Evolutionary conservation across 306 rosid genomes (phyloP), one percentile per base, ranked within the genome.

Genomic region (Crotalaria pallida): DNA sequence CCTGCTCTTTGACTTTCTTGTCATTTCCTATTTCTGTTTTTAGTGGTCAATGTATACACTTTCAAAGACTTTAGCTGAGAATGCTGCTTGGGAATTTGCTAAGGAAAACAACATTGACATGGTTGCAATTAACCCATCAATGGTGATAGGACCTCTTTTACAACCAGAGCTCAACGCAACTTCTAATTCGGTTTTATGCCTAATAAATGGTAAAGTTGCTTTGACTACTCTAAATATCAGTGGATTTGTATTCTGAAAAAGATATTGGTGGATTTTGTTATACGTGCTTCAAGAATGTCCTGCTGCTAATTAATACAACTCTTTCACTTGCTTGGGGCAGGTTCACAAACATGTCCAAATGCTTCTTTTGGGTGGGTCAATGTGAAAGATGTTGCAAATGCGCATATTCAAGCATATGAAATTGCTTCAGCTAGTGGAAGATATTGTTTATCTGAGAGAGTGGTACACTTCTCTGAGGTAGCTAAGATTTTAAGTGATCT

Each of bases 371-470:
- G 91, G 60, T 92, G 88, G 96, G 72, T 89, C 19, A 51, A 88
- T 50, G 96, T 92, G 38, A 92, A 84, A 79, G 96, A 92, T 76
- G 98, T 88, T 58, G 93, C 92, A 24, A 65, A 79, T 1, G 96
- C 96, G 5, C 98, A 92, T 68, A 76, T 89, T 74, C 80, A 49
- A 43, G 98, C 98, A 10, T 92, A 68, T 85, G 96, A 92, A 84
- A 84, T 75, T 58, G 82, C 96, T 82, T 86, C 96, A n/a, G 96
- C 98, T 5, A 79, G 51, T 52, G 96, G 98, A 77, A 80, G 98
- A 76, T 85, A 86, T 65, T 82, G 84, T 62, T 29, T 88, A 81
- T 72, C 52, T 23, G 91, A 80, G 76, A 81, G 61, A 48, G 91
- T 90, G 65, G 9, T 26, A 41, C 96, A 88, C 81, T 44, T 3